These are phyloP conservation scores for Phalaenopsis hybrid DNA, from an alignment of 116 monocot species.

Conservation along the genomic window DNA sequence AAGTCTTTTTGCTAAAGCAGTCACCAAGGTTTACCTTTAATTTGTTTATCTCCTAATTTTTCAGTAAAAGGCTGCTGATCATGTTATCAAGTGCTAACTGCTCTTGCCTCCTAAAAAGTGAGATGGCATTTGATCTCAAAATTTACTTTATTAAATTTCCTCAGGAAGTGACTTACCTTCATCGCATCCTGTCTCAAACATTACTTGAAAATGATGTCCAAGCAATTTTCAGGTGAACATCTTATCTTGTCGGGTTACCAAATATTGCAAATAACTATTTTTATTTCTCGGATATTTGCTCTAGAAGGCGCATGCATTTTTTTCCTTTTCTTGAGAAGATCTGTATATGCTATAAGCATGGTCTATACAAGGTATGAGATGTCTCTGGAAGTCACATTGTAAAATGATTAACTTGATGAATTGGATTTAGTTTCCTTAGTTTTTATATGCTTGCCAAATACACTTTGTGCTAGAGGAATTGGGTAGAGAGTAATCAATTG, in stretches of 20 bases:
- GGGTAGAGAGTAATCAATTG: no score
- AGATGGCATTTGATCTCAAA: neutral
- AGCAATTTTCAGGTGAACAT: constrained; percentile 74
- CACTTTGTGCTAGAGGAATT: no score
- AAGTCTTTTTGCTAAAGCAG: constrained; percentile 75
- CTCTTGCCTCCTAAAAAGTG: neutral
- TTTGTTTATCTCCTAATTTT: neutral
- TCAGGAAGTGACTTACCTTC: constrained; percentile 92
- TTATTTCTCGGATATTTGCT: neutral
- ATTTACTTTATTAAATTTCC: constrained; percentile 5
- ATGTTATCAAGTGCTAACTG: no score
- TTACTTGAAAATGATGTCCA: constrained; percentile 82
- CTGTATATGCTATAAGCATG: no score
- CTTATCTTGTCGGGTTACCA: neutral
- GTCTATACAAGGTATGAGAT: no score
- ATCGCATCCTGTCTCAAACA: constrained; percentile 83
- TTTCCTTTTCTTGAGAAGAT: no score
- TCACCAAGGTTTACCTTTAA: constrained; percentile 59
- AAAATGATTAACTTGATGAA: neutral
- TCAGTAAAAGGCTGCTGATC: neutral
- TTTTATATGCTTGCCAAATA: no score
- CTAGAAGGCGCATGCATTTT: neutral
- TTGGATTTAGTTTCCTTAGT: neutral
- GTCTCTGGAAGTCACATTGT: no score
- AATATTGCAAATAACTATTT: neutral